Conservation (phyloP, 192 early-diverging fungal species). For the Piromyces finnis region DNA sequence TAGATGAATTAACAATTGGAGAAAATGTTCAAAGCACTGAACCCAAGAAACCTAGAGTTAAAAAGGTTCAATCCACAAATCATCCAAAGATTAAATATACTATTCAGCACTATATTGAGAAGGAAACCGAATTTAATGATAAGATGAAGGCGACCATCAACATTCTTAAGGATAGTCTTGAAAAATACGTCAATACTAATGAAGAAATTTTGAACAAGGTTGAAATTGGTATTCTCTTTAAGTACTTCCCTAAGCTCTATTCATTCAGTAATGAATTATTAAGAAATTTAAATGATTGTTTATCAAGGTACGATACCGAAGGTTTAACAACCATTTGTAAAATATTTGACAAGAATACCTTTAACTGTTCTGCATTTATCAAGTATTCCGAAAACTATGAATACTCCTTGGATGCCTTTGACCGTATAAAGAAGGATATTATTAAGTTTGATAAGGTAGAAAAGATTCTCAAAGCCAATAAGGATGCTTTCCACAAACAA, state of each 20-base stretch:
- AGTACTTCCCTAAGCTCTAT: neutral
- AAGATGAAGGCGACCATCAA: neutral
- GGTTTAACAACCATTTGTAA: neutral
- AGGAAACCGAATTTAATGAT: neutral
- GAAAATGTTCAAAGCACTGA: no score
- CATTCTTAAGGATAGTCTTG: neutral
- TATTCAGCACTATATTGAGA: neutral
- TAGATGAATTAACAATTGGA: neutral
- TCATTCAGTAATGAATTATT: neutral
- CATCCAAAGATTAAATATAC: neutral
- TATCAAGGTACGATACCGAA: neutral
- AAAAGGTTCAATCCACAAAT: neutral
- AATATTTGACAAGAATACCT: neutral
- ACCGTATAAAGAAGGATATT: neutral
- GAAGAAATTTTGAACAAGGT: neutral
- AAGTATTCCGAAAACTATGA: neutral
- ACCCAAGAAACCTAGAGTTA: neutral
- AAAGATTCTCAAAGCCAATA: neutral
- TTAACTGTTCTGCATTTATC: neutral
- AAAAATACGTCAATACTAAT: neutral
- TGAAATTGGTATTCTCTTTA: neutral
- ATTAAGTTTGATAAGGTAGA: neutral
- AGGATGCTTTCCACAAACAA: neutral
- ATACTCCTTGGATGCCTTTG: neutral
- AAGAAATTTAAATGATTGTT: neutral